These are phyloP conservation scores for Astrothelium subdiscretum DNA, from an alignment of 495 filamentous ascomycete species.

Conservation along the genomic window DNA sequence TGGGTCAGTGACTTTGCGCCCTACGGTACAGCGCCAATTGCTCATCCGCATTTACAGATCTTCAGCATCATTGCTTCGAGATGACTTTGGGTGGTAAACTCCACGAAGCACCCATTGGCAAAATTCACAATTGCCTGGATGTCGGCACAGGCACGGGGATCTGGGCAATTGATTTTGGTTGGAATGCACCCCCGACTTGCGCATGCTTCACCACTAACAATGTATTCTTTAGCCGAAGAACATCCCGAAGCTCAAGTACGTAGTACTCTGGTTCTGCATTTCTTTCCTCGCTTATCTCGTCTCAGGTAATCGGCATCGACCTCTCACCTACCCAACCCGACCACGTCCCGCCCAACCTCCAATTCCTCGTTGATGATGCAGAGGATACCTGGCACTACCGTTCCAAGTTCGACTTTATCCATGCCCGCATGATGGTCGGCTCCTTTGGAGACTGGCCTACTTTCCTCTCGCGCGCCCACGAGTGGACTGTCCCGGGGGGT, in stretches of 20 bases:
- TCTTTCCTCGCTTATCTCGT: constrained; percentile 16
- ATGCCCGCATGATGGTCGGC: constrained; percentile 38
- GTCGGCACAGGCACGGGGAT: constrained; percentile 29
- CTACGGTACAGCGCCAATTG: not conserved
- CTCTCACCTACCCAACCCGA: constrained; percentile 41
- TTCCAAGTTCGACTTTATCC: constrained; percentile 42
- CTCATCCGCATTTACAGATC: constrained; percentile 33
- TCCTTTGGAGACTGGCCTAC: constrained; percentile 38
- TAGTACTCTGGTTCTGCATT: not conserved
- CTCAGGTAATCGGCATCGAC: constrained; percentile 35
- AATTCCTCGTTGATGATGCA: constrained; percentile 42
- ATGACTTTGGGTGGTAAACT: constrained; percentile 40
- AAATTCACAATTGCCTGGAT: constrained; percentile 25
- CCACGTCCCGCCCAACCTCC: constrained; percentile 40
- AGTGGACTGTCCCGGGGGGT: constrained; percentile 31
- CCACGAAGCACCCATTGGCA: constrained; percentile 37
- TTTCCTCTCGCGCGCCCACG: constrained; percentile 33
- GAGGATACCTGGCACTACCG: constrained; percentile 43
- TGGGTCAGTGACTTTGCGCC: not conserved
- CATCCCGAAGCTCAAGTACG: constrained; percentile 2
- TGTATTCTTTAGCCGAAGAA: constrained; percentile 3
- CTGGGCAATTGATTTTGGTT: constrained; percentile 29
- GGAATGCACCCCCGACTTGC: not conserved
- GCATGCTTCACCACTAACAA: not conserved
- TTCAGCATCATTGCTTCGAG: constrained; percentile 51